These are phyloP conservation scores for Colletotrichum filicis DNA, from an alignment of 2,329 filamentous ascomycete species.

Conservation along the genomic window DNA sequence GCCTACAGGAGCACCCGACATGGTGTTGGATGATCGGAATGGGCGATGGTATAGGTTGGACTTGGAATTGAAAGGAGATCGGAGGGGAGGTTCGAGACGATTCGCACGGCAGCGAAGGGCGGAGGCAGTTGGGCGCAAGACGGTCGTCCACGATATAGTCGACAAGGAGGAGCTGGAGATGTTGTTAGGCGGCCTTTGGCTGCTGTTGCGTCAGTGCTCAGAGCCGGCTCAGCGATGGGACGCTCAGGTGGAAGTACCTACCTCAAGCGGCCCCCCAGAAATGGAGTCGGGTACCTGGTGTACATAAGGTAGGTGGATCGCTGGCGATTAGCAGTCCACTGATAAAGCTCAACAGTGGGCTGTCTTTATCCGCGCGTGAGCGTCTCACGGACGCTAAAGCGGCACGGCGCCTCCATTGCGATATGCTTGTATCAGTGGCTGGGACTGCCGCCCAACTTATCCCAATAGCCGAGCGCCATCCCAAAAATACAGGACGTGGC, in stretches of 20 bases:
- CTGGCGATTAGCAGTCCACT: not conserved
- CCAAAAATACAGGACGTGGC: no score
- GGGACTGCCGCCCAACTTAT: not conserved
- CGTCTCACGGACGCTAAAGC: not conserved
- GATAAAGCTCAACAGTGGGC: not conserved
- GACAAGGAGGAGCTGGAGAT: slow-evolving; percentile 5
- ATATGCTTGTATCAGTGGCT: not conserved
- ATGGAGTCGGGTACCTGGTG: not conserved
- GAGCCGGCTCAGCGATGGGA: not conserved
- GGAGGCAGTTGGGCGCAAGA: not conserved
- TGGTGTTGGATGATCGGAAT: slow-evolving; percentile 30
- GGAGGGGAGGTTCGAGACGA: not conserved
- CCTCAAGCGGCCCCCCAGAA: not conserved
- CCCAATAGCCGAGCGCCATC: not conserved
- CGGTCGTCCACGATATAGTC: not conserved
- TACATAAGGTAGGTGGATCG: not conserved
- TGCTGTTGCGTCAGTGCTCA: slow-evolving; percentile 21
- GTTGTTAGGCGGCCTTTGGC: not conserved
- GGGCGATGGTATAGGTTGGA: not conserved
- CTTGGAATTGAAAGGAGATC: not conserved
- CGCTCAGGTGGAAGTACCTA: not conserved
- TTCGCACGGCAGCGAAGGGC: not conserved
- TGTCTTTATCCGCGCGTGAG: not conserved
- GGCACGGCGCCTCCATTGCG: not conserved
- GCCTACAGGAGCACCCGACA: slow-evolving; percentile 55